These are phyloP conservation scores for Perilla frutescens DNA, from an alignment of 257 asterid genomes.

Conservation along the genomic window DNA sequence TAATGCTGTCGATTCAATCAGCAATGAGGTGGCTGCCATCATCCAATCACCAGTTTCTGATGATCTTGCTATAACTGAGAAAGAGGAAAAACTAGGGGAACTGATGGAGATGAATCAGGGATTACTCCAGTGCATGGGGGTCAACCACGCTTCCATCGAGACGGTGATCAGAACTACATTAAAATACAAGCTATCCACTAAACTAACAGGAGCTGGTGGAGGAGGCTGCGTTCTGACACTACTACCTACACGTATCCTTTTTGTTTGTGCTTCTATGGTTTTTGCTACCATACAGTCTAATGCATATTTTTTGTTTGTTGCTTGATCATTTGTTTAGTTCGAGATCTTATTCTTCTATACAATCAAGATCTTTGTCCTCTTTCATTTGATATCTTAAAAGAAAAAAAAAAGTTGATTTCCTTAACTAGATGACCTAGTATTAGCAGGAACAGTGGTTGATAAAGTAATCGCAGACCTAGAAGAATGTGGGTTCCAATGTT, in stretches of 20 bases:
- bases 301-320: not conserved
- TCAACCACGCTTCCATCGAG: slow-evolving; percentile 89
- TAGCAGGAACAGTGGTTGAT: slow-evolving; percentile 83
- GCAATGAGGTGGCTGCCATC: slow-evolving; percentile 78
- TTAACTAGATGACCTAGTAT: slow-evolving; percentile 63
- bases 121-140: slow-evolving; percentile 94
- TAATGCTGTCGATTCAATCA: slow-evolving; percentile 84
- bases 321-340: slow-evolving; percentile 8
- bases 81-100: slow-evolving; percentile 87
- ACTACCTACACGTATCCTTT: slow-evolving; percentile 88
- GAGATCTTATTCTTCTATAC: slow-evolving; percentile 16
- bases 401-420: slow-evolving; percentile 32
- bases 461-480: slow-evolving; percentile 74
- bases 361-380: not conserved
- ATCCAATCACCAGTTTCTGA: slow-evolving; percentile 82
- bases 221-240: slow-evolving; percentile 98
- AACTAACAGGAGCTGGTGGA: slow-evolving; percentile 99
- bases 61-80: slow-evolving; percentile 88
- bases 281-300: not conserved
- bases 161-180: slow-evolving; percentile 74
- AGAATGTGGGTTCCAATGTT: slow-evolving; percentile 80
- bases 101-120: slow-evolving; percentile 98
- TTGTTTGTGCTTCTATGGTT: slow-evolving; percentile 21
- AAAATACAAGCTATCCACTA: slow-evolving; percentile 80
- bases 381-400: not conserved